phyloP scores from a whole-genome alignment of 2,329 filamentous ascomycete species.

The Cladophialophora carrionii region DNA sequence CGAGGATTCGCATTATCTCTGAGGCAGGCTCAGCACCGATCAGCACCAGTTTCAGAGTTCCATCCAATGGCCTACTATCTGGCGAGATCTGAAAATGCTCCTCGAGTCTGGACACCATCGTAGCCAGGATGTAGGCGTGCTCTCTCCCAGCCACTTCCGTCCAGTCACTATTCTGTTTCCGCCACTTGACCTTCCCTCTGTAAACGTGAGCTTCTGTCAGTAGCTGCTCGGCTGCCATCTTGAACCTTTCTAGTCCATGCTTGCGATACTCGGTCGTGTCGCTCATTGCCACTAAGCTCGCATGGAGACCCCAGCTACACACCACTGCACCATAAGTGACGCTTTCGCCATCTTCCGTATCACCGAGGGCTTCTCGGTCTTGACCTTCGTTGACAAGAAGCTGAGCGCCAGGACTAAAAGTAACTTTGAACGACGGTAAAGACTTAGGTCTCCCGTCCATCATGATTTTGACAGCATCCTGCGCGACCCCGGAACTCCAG shows the following conservation, averaged over 20 bases:
- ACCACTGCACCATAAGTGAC: conserved; percentile 74
- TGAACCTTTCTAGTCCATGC: conserved; percentile 76
- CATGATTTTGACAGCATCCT: conserved; percentile 46
- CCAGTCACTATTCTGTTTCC: conserved; percentile 31
- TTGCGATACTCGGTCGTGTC: conserved; percentile 80
- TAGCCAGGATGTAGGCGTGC: conserved; percentile 78
- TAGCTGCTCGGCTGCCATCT: conserved; percentile 78
- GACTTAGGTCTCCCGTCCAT: conserved; percentile 59
- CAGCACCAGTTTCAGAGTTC: conserved; percentile 70
- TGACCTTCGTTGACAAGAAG: conserved; percentile 51
- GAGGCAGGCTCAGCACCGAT: conserved; percentile 70
- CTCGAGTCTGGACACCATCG: conserved; percentile 80
- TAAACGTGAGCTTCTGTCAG: conserved; percentile 48
- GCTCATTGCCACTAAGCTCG: conserved; percentile 84
- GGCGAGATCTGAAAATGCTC: conserved; percentile 82
- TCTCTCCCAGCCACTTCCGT: conserved; percentile 38
- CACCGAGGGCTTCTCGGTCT: conserved; percentile 43
- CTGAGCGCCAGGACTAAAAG: conserved; percentile 59
- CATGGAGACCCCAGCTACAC: conserved; percentile 86
- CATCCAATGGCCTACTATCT: conserved; percentile 68
- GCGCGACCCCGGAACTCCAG: conserved; percentile 34
- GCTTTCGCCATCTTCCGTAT: conserved; percentile 22
- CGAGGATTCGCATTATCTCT: conserved; percentile 77
- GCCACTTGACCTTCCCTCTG: conserved; percentile 52
- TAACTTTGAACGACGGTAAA: conserved; percentile 66